phyloP scores from a whole-genome alignment of 2,329 filamentous ascomycete species.

The Aspergillus tamarii region DNA sequence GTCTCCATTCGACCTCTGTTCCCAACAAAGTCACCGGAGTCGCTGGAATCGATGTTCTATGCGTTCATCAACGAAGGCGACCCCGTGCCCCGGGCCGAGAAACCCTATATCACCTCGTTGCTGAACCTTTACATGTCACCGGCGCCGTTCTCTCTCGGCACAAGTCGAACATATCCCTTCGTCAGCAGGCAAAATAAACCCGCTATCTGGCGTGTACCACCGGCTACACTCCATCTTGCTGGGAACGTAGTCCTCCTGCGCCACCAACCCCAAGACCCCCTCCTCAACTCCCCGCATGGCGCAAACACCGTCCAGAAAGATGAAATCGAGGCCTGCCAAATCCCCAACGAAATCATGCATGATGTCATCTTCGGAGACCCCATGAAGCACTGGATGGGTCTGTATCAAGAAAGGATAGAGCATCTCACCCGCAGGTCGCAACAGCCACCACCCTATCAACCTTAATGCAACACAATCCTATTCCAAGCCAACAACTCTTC shows the following conservation, averaged over 20 bases:
- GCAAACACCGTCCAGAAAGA: conserved; percentile 42
- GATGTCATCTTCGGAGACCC: conserved; percentile 80
- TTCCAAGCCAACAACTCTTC: not conserved
- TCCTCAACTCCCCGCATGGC: not conserved
- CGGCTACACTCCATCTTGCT: conserved; percentile 64
- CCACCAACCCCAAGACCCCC: not conserved
- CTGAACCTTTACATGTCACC: conserved; percentile 71
- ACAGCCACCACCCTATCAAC: not conserved
- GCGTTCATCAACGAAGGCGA: conserved; percentile 86
- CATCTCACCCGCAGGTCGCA: conserved; percentile 21
- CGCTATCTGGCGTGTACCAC: conserved; percentile 17
- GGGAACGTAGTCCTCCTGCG: conserved; percentile 71
- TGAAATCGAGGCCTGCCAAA: conserved; percentile 69
- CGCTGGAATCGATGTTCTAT: conserved; percentile 69
- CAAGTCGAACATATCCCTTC: conserved; percentile 13
- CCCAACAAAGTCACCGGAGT: conserved; percentile 54
- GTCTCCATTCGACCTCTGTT: conserved; percentile 70
- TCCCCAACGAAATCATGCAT: conserved; percentile 69
- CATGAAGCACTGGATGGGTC: conserved; percentile 75
- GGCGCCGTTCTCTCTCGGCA: conserved; percentile 43
- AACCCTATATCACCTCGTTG: conserved; percentile 72
- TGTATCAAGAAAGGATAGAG: conserved; percentile 76
- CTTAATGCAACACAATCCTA: not conserved
- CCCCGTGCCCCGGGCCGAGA: conserved; percentile 76
- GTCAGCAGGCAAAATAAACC: conserved; percentile 30